phyloP scores from a whole-genome alignment of 805 yeast genomes.

The Cyberlindnera galapagoensis region DNA sequence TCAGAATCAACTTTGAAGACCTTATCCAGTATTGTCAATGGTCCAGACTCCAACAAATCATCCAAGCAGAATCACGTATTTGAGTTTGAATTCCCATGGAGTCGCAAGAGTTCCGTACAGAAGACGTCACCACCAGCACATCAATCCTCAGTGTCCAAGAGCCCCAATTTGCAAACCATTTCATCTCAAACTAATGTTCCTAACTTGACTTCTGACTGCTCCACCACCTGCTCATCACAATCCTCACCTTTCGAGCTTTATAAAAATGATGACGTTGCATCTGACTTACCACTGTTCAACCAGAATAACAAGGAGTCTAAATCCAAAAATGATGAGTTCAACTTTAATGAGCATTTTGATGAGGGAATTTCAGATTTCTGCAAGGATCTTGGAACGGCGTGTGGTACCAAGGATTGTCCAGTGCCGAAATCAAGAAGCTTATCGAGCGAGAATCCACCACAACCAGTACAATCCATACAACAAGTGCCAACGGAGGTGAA shows the following conservation, averaged over 20 bases:
- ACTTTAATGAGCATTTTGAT: constrained; percentile 43
- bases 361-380: constrained; percentile 76
- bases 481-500: not conserved
- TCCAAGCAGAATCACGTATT: too few species aligned
- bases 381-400: constrained; percentile 65
- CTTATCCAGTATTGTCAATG: constrained; percentile 2
- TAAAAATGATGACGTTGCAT: constrained; percentile 17
- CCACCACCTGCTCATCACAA: constrained; percentile 21
- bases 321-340: constrained; percentile 22
- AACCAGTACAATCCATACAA: not conserved
- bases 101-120: constrained; percentile 19
- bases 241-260: constrained; percentile 26
- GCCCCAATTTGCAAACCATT: constrained; percentile 6
- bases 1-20: constrained; percentile 11
- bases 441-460: constrained; percentile 5
- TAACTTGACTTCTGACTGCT: constrained; percentile 22
- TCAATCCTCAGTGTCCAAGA: constrained; percentile 4
- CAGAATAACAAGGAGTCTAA: constrained; percentile 6
- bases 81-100: constrained; percentile 54
- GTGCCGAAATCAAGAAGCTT: constrained; percentile 39
- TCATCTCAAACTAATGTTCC: constrained; percentile 14
- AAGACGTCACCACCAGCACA: not conserved
- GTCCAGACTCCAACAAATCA: constrained; percentile 5
- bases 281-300: constrained; percentile 18
- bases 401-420: constrained; percentile 72